phyloP scores from a whole-genome alignment of 73 alveolate genomes.

The Paramecium octaurelia region DNA sequence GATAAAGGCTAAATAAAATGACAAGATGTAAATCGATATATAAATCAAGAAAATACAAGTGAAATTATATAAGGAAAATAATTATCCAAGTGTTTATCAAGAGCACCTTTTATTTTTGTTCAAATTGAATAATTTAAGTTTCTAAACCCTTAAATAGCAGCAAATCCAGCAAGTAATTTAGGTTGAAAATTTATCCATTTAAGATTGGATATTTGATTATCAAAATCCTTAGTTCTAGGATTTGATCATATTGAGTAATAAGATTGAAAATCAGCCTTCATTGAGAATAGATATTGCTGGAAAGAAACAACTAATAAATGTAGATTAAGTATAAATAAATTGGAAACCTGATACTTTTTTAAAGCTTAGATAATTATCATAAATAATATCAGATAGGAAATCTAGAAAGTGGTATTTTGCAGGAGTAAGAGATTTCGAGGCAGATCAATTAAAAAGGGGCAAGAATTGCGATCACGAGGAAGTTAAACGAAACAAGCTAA shows the following conservation, averaged over 20 bases:
- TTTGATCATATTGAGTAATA: neutral
- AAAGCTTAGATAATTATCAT: conserved; percentile 39
- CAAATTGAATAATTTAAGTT: neutral
- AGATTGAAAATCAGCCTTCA: neutral
- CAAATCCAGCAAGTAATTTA: neutral
- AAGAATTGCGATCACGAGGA: neutral
- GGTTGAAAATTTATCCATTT: conserved; percentile 24
- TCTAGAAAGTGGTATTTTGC: conserved; percentile 21
- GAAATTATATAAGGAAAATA: neutral
- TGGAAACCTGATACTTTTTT: conserved; percentile 63
- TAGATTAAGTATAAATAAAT: conserved; percentile 19
- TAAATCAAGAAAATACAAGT: neutral
- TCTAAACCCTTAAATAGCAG: neutral
- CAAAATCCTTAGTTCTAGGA: neutral
- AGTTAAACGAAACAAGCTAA: conserved; percentile 1
- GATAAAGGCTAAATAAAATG: neutral
- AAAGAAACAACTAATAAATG: neutral
- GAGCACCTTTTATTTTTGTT: neutral
- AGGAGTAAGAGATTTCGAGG: conserved; percentile 14
- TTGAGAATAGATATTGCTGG: neutral
- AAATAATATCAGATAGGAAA: neutral
- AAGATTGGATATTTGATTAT: conserved; percentile 44
- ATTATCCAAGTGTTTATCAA: conserved; percentile 23
- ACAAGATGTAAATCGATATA: neutral
- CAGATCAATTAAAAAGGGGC: neutral